Base-by-base conservation (phyloP, 2,329 filamentous ascomycete species). In the Bipolaris cookei region DNA sequence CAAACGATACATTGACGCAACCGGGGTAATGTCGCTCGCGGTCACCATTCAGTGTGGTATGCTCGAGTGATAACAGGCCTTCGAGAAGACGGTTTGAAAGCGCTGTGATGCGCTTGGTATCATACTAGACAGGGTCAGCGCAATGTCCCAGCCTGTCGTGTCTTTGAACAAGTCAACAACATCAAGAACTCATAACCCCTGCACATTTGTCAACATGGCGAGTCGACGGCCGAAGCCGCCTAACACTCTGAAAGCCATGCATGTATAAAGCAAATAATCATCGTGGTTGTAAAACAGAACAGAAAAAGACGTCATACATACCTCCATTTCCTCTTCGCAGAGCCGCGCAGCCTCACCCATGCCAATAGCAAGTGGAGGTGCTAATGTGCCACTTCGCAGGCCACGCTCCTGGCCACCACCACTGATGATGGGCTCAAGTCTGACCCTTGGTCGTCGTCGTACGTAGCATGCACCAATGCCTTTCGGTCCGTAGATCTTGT, bases 401-500 rank as follows among this genome's bases (percentile, higher is more conserved):
- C 95, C 95, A 82, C 95, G 86, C 82, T 99, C 95, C 77, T 99
- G 95, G 5, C 95, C 95, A 78, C 95, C 95, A 59, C 95, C 95
- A 54, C 88, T 96, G 80, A 99, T 99, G 75, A 99, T 89, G 48
- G 95, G 95, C 58, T 99, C 95, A 56, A 99, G 82, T 78, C 95
- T 91, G 66, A 99, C 95, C 76, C 94, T 88, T 1, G 95, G 95
- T 56, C 95, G 86, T 80, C 95, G 87, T 71, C 95, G 90, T 46
- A 99, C 91, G 73, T 94, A 99, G 80, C 95, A 99, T 56, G 95
- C 95, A 57, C 95, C 95, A 55, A 99, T 91, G 32, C 95, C 95
- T 83, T 97, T 99, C 51, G 95, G 95, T 23, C 95, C 95, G 75
- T 99, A 99, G 52, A 99, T 96, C 80, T 99, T 99, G 81, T 99